These are phyloP conservation scores for Eucalyptus virginea DNA, from an alignment of 345 rosid species.

Conservation along the genomic window DNA sequence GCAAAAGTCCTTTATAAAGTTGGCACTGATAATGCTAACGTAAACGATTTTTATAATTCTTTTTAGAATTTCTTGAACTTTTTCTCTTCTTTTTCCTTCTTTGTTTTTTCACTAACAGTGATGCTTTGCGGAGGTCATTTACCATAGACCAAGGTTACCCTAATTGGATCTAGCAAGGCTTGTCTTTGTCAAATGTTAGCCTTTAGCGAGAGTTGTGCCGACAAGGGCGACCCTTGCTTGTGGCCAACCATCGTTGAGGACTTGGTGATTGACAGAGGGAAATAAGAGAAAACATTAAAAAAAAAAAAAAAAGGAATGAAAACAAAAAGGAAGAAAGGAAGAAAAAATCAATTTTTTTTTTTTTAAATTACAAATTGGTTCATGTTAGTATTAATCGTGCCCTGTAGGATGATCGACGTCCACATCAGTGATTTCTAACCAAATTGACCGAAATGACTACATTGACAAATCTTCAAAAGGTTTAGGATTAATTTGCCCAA, in stretches of 20 bases:
- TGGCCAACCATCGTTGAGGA: neutral
- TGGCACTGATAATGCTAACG: fast-evolving
- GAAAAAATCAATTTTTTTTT: too few species aligned
- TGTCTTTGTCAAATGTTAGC: fast-evolving
- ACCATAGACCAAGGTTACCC: fast-evolving
- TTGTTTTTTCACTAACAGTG: fast-evolving
- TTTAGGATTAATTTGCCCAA: neutral
- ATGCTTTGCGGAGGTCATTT: neutral
- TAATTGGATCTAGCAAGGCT: neutral
- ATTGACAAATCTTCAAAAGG: neutral
- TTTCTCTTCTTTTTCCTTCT: neutral
- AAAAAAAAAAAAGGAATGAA: too few species aligned
- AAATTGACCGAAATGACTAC: neutral
- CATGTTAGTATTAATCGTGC: fast-evolving
- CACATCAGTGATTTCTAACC: fast-evolving
- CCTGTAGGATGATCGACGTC: fast-evolving
- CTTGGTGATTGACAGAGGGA: neutral
- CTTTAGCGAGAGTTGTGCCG: neutral
- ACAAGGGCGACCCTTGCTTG: neutral
- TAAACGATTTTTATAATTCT: fast-evolving
- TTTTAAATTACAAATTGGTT: neutral
- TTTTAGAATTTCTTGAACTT: neutral
- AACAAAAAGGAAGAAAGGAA: neutral
- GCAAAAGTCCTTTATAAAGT: too few species aligned
- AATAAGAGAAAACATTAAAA: neutral